Percentiles rank a stretch among this genome's conserved stretches.
Conservation (phyloP, 306 rosid genomes). For the Quercus gilva region DNA sequence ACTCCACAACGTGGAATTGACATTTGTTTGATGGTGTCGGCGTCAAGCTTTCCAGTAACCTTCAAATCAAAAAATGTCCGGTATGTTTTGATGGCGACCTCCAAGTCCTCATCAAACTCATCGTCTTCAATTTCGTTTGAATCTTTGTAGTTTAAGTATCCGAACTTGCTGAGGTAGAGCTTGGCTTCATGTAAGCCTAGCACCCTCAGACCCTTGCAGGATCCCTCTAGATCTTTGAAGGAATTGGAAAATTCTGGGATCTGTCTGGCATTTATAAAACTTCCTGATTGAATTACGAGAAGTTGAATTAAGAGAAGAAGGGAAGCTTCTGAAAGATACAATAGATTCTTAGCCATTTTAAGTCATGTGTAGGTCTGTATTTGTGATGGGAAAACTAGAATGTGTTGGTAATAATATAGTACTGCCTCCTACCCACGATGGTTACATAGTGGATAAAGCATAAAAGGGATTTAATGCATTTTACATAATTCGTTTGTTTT, state of each 20-base stretch:
- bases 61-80: neutral
- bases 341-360: too few species aligned
- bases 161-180: neutral
- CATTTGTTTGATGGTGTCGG: neutral
- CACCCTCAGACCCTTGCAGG: too few species aligned
- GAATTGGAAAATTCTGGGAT: neutral
- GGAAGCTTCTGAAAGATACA: neutral
- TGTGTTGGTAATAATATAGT: too few species aligned
- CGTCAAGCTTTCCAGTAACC: slow-evolving; percentile 17
- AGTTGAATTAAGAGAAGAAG: slow-evolving; percentile 1
- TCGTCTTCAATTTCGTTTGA: too few species aligned
- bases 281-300: neutral
- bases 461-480: too few species aligned
- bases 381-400: too few species aligned
- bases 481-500: too few species aligned
- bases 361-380: too few species aligned
- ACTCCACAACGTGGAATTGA: slow-evolving; percentile 9
- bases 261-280: neutral
- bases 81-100: neutral
- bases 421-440: too few species aligned
- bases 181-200: neutral
- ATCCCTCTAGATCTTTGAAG: neutral
- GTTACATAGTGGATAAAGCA: too few species aligned
- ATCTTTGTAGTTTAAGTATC: neutral
- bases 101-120: neutral